Evolutionary conservation across 2,329 filamentous ascomycete genomes (phyloP), one percentile per base, ranked within the genome.

Genomic region (Sporothrix euskadiensis): DNA sequence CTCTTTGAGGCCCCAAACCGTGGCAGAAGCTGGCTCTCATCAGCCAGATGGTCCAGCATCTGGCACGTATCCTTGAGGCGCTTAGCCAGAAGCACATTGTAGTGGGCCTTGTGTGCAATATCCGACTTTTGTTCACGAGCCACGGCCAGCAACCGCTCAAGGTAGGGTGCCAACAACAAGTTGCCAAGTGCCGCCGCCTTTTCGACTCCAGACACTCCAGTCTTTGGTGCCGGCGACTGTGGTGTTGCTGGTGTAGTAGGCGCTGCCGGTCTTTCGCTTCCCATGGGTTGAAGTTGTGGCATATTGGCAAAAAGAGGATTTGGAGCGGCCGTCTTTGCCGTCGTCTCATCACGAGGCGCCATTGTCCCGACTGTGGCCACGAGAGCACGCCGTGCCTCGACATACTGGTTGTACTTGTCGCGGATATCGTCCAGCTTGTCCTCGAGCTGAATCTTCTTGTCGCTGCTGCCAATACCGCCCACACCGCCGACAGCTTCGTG

Each of bases 11-110:
- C 80, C 0, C 87, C 84, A 75, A 89, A 84, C 9, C 83, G 81
- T 1, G 85, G 85, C 14, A 91, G 83, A 19, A 91, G 81, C 75
- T 89, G 88, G 77, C 89, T 91, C 78, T 91, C 89, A 68, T 91
- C 86, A 12, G 85, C 84, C 2, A 91, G 81, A 73, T 85, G 87
- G 68, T 85, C 84, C 8, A 91, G 81, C 1, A 81, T 78, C 78
- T 87, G 85, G 71, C 82, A 81, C 16, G 83, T 83, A 12, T 88
- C 85, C 74, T 86, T 85, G 30, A 83, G 81, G 75, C 89, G 85
- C 75, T 84, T 86, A 26, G 83, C 79, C 14, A 91, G 80, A 19
- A 82, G 79, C 19, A 83, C 78, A 73, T 84, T 87, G 66, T 89
- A 81, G 78, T 90, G 85, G 0, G 88, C 84, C 76, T 89, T 90